Evolutionary conservation across 257 asterid genomes (phyloP).

Genomic region (Asclepias syriaca): DNA sequence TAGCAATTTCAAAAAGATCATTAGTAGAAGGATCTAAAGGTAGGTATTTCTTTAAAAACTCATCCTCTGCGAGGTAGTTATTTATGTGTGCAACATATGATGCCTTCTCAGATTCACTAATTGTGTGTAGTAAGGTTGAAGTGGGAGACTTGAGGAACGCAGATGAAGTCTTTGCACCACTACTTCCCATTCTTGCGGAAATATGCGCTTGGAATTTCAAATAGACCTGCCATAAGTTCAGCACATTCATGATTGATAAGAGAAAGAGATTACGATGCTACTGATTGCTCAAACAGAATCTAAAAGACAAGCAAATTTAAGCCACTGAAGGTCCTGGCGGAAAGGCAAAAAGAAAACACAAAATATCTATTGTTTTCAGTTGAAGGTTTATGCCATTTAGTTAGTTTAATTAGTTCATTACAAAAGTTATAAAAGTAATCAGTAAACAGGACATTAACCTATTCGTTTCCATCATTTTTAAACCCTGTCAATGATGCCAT

Average conservation of each 20-base stretch:
- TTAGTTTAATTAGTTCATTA: background rate
- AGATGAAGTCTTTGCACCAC: conserved; percentile 72
- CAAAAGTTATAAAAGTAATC: too few relatives aligned
- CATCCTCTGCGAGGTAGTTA: conserved; percentile 81
- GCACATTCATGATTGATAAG: conserved; percentile 14
- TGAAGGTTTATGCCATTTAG: background rate
- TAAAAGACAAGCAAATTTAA: background rate
- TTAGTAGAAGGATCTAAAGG: conserved; percentile 80
- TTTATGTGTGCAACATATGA: conserved; percentile 93
- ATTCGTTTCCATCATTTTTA: background rate
- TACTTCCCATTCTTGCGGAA: conserved; percentile 61
- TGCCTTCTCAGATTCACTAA: conserved; percentile 92
- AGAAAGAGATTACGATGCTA: background rate
- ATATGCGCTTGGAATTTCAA: conserved; percentile 83
- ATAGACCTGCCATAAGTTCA: conserved; percentile 54
- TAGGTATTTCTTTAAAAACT: conserved; percentile 67
- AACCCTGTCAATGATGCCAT: background rate
- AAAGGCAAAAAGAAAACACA: background rate
- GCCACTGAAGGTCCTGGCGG: background rate
- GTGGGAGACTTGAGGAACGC: conserved; percentile 96
- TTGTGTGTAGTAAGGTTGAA: conserved; percentile 90
- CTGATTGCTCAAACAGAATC: background rate
- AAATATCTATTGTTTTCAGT: background rate
- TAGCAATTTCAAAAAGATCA: conserved; percentile 91
- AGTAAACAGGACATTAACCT: background rate